Evolutionary conservation across 371 early-diverging fungal genomes (phyloP), one percentile per base, ranked within the genome.

Genomic region (Apophysomyces variabilis): DNA sequence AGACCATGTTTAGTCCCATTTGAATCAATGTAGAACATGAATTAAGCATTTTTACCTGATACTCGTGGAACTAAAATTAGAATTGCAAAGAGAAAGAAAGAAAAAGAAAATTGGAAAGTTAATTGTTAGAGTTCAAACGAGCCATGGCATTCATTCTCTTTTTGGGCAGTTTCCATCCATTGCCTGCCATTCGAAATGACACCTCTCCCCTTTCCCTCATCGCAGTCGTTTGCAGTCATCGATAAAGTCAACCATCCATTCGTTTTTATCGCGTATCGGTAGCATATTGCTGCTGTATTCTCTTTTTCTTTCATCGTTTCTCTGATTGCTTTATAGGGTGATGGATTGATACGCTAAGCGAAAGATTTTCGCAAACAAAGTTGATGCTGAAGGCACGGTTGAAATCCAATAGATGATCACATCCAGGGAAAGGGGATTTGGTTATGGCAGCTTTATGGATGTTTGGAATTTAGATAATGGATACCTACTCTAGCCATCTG

Each of bases 41-140:
- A n/a, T 16, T 32, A 21, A 9, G 21, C 7, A 18, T 61, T 38
- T 46, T 39, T 64, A 68, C 69, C 76, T 89, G 89, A 76, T 89
- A 89, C 78, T 89, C 89, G 80, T 86, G 84, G 75, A 87, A 84
- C 89, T 87, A 77, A 11, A 50, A 26, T 3, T 1, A 0, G 32
- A 3, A 26, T 26, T 13, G n/a, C 57, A 11, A 57, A 13, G 45
- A 62, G 32, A 26, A 67, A 65, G 57, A 26, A 26, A 2, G 2
- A 26, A 26, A 26, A 3, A 26, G 32, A 26, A 26, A 26, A 26
- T 26, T 3, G 3, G 3, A 26, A 26, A 26, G 32, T 26, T 26
- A 26, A 3, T 26, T 26, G 32, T 26, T 26, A 3, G 32, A 26
- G 3, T 26, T 26, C 32, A 26, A 26, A 26, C 32, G 32, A 26